Conservation (phyloP, 768 basidiomycete genomes). For the Macrolepiota albuminosa region DNA sequence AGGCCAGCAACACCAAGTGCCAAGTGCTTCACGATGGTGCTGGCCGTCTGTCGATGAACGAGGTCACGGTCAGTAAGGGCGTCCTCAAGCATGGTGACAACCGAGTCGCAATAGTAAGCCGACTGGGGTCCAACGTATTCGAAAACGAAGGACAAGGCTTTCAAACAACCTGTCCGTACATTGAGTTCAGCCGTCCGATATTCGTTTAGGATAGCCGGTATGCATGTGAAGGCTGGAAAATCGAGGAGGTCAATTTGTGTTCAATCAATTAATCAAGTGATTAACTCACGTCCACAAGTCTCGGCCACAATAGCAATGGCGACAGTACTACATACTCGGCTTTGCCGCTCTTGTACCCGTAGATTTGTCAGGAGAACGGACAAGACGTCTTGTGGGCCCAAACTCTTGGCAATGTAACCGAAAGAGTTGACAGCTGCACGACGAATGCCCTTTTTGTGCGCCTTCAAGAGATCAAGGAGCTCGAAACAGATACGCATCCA, state of each 20-base stretch:
- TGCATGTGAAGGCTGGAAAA: conserved; percentile 85
- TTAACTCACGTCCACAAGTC: conserved; percentile 72
- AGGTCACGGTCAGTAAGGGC: conserved; percentile 97
- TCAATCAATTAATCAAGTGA: background rate
- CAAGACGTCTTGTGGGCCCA: conserved; percentile 97
- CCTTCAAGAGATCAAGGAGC: conserved; percentile 91
- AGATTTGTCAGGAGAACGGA: conserved; percentile 94
- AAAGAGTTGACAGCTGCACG: conserved; percentile 99
- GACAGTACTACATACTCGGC: conserved; percentile 96
- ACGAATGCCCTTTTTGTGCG: conserved; percentile 98
- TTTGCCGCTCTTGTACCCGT: conserved; percentile 97
- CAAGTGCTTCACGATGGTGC: conserved; percentile 97
- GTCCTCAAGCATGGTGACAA: conserved; percentile 97
- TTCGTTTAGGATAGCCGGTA: conserved; percentile 97
- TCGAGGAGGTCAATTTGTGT: background rate
- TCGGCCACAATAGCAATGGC: conserved; percentile 96
- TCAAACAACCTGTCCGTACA: conserved; percentile 97
- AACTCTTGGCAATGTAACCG: conserved; percentile 98
- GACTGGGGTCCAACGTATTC: conserved; percentile 98
- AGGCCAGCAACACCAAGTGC: conserved; percentile 96
- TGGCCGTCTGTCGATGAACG: conserved; percentile 96
- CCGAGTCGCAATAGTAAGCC: conserved; percentile 94
- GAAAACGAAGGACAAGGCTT: conserved; percentile 97
- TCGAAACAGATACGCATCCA: conserved; percentile 99
- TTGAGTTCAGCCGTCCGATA: conserved; percentile 98